These are phyloP conservation scores for Fusarium bactridioides DNA, from an alignment of 2,329 filamentous ascomycete genomes.

Conservation along the genomic window DNA sequence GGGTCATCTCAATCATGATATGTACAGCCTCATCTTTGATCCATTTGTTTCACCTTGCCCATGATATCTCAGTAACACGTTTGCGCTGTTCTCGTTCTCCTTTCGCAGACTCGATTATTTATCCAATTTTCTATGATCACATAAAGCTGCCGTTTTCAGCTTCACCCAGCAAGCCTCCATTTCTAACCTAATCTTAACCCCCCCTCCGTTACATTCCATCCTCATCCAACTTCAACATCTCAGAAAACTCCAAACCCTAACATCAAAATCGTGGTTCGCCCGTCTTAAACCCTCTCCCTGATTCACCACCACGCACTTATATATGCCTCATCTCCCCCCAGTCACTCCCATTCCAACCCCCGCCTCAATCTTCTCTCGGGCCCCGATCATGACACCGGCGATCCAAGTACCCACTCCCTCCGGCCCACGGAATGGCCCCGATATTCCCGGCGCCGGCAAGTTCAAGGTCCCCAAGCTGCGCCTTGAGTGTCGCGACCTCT, in stretches of 20 bases:
- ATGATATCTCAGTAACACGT: neutral
- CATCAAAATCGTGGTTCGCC: neutral
- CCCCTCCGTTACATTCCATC: constrained; percentile 30
- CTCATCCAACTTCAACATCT: neutral
- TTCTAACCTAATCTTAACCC: neutral
- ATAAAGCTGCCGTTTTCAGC: constrained; percentile 1
- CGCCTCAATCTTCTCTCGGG: constrained; percentile 32
- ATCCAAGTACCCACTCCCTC: constrained; percentile 29
- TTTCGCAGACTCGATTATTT: neutral
- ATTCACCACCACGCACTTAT: constrained; percentile 17
- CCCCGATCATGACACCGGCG: constrained; percentile 42
- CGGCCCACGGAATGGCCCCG: constrained; percentile 20
- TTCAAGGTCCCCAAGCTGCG: constrained; percentile 64
- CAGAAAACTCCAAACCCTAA: neutral
- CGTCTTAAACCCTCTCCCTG: neutral
- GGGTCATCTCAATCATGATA: constrained; percentile 2
- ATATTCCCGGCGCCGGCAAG: constrained; percentile 21
- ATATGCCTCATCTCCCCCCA: constrained; percentile 38
- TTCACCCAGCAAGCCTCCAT: constrained; percentile 4
- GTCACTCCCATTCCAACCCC: constrained; percentile 37
- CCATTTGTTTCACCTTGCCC: neutral
- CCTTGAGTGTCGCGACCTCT: constrained; percentile 66
- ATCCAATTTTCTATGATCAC: neutral
- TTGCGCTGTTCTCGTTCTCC: neutral
- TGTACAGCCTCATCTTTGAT: neutral